Base-by-base conservation (phyloP, 768 basidiomycete genomes). In the Podaxis carcinomalis region DNA sequence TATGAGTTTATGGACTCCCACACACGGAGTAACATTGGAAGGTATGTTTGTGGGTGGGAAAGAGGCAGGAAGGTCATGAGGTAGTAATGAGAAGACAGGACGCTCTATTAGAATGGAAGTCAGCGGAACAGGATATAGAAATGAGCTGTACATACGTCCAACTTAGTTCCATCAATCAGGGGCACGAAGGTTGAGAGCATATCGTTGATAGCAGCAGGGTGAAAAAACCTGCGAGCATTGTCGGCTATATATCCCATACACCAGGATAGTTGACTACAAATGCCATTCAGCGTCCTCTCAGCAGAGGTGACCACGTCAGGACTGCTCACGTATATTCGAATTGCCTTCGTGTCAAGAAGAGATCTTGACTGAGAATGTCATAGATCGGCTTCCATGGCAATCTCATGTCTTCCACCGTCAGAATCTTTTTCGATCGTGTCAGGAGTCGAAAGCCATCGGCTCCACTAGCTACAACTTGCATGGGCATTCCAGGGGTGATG, bases 1-100 rank as follows among this genome's bases (percentile, higher is more conserved):
- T 91, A 91, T 60, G 91, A 92, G 75, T 94, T 93, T 68, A 95
- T 78, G 11, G 91, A 89, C 73, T 91, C 88, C 92, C 93, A 95
- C 50, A 93, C 68, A 57, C 89, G 86, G 76, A 95, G 91, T 57
- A 94, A 79, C 82, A 90, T 89, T 56, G 84, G 89, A 57, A 86
- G 80, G 78, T 94, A 95, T 49, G 83, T 83, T 74, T 93, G 90
- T 35, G 92, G 92, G 69, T 94, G 92, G 5, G 85, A 84, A 62
- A 90, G 78, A 2, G 94, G 94, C 52, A 96, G 80, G 75, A 95
- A 95, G 37, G 90, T 90, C 65, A 89, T 80, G 68, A 95, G 77
- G 74, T 92, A 93, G 68, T 90, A 92, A 72, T 95, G 92, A 3
- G 90, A 86, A 11, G 91, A 84, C 46, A 95, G 80, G 55, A 92